These are phyloP conservation scores for Chrysochromulina parva DNA, from an alignment of 78 protist genomes.

Conservation along the genomic window DNA sequence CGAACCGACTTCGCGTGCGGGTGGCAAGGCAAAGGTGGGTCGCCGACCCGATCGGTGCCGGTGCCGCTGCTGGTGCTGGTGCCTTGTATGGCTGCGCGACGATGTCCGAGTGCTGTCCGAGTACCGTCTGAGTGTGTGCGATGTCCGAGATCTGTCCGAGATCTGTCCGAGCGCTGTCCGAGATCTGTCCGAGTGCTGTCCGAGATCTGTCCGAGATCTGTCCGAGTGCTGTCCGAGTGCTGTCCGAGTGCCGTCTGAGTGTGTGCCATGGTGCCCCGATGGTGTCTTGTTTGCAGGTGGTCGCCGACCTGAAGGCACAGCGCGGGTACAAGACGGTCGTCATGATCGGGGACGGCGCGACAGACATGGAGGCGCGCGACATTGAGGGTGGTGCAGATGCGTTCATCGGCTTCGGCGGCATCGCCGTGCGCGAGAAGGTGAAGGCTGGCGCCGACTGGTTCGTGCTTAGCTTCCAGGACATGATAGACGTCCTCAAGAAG, in stretches of 20 bases:
- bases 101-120: too few relatives aligned
- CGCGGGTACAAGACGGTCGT: background rate
- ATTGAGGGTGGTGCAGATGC: conserved; percentile 25
- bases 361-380: conserved; percentile 61
- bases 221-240: too few relatives aligned
- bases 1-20: conserved; percentile 50
- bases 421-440: conserved; percentile 43
- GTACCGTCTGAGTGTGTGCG: background rate
- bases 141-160: too few relatives aligned
- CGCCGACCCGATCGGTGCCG: too few relatives aligned
- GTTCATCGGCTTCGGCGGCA: conserved; percentile 68
- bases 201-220: too few relatives aligned
- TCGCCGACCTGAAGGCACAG: background rate
- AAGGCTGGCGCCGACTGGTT: conserved; percentile 50
- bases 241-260: too few relatives aligned
- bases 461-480: conserved; percentile 30
- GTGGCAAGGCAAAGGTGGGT: conserved; percentile 58
- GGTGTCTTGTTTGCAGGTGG: too few relatives aligned
- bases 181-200: too few relatives aligned
- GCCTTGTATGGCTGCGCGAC: too few relatives aligned
- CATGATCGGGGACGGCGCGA: conserved; percentile 70
- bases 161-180: too few relatives aligned
- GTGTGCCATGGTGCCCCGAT: too few relatives aligned
- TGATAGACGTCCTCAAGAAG: background rate
- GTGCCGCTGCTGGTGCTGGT: too few relatives aligned